Base-by-base conservation (phyloP, 192 early-diverging fungal species). In the Coemansia javaensis region DNA sequence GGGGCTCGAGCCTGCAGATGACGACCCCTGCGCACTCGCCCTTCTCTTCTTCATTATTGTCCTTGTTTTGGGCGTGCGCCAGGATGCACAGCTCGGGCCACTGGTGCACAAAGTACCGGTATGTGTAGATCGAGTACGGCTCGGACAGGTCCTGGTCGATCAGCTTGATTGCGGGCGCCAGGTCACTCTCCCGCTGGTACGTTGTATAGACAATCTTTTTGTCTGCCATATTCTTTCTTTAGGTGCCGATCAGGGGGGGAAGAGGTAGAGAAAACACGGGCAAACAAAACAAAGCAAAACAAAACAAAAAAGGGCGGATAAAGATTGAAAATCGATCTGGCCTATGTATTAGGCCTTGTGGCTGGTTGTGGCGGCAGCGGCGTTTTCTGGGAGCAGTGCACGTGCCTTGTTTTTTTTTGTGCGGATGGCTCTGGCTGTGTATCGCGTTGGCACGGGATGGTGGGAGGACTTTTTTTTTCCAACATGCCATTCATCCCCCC, bases 91-190 rank as follows among this genome's bases (percentile, higher is more conserved):
- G 87, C 23, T 86, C 63, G 7, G 93, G 93, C 91, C 90, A 94
- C 31, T 87, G 86, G 44, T 90, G 85, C 4, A 98, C 79, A 56
- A 98, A 98, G 58, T 90, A 98, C 25, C 95, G 85, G 68, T 97
- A 98, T 1, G 95, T 97, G 62, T 93, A 98, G 34, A 98, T 85
- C 7, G 93, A 89, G 59, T 98, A 98, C 2, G 95, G 93, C 52
- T 98, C 95, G 4, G 93, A 94, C 11, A 98, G 81, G 54, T 95
- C 93, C n/a, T 84, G 82, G 44, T 94, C 91, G 27, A 98, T 92
- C 33, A 98, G 77, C 9, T 54, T 53, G 40, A 85, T 85, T 11
- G 94, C 91, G 2, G 74, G 68, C 13, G 80, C 68, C 13, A 98
- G 77, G 49, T 98, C 88, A 12, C 65, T 50, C 50, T 98, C 95